Evolutionary conservation across 2,329 filamentous ascomycete species (phyloP).

Genomic region (Venturia pyrina): DNA sequence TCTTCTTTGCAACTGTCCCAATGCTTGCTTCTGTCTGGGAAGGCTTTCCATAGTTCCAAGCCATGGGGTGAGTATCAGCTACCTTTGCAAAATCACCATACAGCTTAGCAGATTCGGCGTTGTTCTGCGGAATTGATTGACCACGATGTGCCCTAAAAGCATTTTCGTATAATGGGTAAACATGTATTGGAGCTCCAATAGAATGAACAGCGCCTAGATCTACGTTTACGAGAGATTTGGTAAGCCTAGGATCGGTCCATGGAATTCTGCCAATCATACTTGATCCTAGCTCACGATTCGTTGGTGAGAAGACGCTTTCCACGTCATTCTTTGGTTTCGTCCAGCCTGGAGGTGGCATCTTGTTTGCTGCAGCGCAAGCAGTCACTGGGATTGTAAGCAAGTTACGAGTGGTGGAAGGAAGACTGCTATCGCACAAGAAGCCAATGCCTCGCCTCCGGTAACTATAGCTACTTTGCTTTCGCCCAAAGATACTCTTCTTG

Average conservation of each 20-base stretch:
- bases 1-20: slow-evolving; percentile 43
- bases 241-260: slow-evolving; percentile 8
- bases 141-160: slow-evolving; percentile 46
- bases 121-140: slow-evolving; percentile 47
- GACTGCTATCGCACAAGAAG: slow-evolving; percentile 37
- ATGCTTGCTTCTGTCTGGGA: slow-evolving; percentile 42
- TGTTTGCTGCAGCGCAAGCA: slow-evolving; percentile 41
- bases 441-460: slow-evolving; percentile 55
- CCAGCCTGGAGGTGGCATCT: slow-evolving; percentile 52
- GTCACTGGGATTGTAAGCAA: slow-evolving; percentile 31
- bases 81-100: slow-evolving; percentile 53
- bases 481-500: slow-evolving; percentile 44
- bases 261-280: slow-evolving; percentile 8
- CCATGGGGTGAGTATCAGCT: slow-evolving; percentile 41
- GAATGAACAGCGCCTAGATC: slow-evolving; percentile 47
- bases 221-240: slow-evolving; percentile 19
- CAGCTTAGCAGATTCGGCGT: slow-evolving; percentile 47
- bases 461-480: slow-evolving; percentile 48
- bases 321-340: slow-evolving; percentile 38
- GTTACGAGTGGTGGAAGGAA: slow-evolving; percentile 11
- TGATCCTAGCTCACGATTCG: slow-evolving; percentile 23
- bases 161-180: slow-evolving; percentile 60
- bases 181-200: slow-evolving; percentile 54
- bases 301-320: slow-evolving; percentile 40
- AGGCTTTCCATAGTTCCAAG: slow-evolving; percentile 47